phyloP scores from a whole-genome alignment of 1,139 yeast genomes.

The Casaregolazyma suthepensis region DNA sequence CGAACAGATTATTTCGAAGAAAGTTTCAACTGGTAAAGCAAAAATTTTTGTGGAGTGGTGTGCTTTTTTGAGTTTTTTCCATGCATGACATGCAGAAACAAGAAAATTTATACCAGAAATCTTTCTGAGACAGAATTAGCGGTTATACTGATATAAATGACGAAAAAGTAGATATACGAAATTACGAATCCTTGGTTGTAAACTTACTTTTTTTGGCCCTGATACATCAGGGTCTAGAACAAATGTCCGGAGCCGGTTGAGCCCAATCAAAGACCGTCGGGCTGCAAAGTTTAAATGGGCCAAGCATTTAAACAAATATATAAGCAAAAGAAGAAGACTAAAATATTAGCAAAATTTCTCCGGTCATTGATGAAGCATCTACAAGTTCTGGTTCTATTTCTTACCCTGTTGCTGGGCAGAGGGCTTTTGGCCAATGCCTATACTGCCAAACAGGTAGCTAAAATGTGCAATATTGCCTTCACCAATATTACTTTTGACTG shows the following conservation, averaged over 20 bases:
- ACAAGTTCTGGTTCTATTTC: neutral
- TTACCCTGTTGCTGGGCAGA: neutral
- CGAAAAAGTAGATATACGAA: neutral
- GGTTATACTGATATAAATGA: neutral
- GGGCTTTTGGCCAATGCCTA: neutral
- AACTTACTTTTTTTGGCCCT: neutral
- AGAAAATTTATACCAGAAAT: neutral
- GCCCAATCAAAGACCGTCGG: neutral
- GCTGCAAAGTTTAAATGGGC: neutral
- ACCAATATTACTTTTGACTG: slow-evolving; percentile 3
- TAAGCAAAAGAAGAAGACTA: neutral
- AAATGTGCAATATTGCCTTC: slow-evolving; percentile 5
- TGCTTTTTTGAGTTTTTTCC: neutral
- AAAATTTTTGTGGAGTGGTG: neutral
- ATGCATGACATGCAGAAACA: neutral
- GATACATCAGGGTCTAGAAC: neutral
- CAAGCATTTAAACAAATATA: neutral
- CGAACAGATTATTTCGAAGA: slow-evolving; percentile 35
- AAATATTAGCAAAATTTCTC: neutral
- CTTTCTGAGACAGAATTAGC: neutral
- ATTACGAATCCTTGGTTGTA: neutral
- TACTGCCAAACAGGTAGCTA: neutral
- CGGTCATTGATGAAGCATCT: neutral
- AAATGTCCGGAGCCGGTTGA: neutral
- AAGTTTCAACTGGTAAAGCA: slow-evolving; percentile 32